phyloP scores from a whole-genome alignment of 106 monocot species.

The Ottelia alismoides region DNA sequence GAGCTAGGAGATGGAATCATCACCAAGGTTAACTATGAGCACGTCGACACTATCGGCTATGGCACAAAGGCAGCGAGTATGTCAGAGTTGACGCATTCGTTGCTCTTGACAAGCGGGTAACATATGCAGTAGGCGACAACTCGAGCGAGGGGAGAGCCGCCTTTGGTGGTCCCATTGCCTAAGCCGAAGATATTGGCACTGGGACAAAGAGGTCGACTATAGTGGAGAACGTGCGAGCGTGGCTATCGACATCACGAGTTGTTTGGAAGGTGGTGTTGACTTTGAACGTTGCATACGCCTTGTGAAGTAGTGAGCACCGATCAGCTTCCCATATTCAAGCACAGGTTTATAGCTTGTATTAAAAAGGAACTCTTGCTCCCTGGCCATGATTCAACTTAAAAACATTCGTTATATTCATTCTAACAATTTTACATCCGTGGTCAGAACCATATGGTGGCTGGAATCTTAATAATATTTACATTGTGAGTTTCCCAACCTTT shows the following conservation, averaged over 20 bases:
- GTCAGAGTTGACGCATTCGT: constrained; percentile 79
- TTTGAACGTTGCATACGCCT: constrained; percentile 53
- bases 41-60: constrained; percentile 68
- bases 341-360: too few species aligned
- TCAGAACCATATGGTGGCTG: too few species aligned
- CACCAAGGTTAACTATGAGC: constrained; percentile 75
- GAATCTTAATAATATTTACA: too few species aligned
- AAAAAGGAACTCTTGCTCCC: too few species aligned
- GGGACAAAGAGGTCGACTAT: constrained; percentile 44
- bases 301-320: constrained; percentile 75
- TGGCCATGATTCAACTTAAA: too few species aligned
- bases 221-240: constrained; percentile 80
- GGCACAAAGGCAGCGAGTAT: constrained; percentile 79
- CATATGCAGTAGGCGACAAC: constrained; percentile 79
- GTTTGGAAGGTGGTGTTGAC: constrained; percentile 59
- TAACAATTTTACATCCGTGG: too few species aligned
- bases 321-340: constrained; percentile 76
- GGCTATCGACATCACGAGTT: constrained; percentile 72
- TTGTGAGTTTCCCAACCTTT: too few species aligned
- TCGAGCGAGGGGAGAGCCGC: constrained; percentile 60
- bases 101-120: constrained; percentile 78
- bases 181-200: constrained; percentile 47
- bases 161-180: constrained; percentile 38
- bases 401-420: too few species aligned
- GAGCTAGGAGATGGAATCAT: background rate